phyloP scores from a whole-genome alignment of 2,329 filamentous ascomycete species.

The Fusarium liriodendri region DNA sequence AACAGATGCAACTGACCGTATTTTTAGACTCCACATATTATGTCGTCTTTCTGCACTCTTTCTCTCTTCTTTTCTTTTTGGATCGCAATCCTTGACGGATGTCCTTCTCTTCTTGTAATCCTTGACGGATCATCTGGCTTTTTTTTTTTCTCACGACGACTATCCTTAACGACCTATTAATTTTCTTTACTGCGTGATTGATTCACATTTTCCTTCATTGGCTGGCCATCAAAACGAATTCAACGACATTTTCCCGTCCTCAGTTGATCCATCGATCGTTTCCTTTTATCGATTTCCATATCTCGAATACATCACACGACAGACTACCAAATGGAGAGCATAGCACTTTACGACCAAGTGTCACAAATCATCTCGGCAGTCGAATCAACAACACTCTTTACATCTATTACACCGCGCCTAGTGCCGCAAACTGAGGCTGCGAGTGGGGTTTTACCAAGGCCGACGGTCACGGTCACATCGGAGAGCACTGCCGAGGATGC shows the following conservation, averaged over 20 bases:
- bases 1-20: background rate
- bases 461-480: constrained; percentile 20
- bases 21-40: constrained; percentile 18
- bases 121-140: background rate
- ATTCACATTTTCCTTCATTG: constrained; percentile 14
- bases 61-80: background rate
- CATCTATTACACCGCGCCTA: constrained; percentile 31
- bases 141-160: background rate
- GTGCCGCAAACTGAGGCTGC: constrained; percentile 14
- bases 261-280: background rate
- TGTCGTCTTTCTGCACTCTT: background rate
- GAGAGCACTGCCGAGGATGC: constrained; percentile 2
- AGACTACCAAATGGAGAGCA: constrained; percentile 17
- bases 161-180: background rate
- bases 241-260: background rate
- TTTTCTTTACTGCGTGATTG: background rate
- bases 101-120: background rate
- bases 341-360: constrained; percentile 30
- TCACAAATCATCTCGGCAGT: constrained; percentile 37
- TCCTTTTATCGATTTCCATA: background rate
- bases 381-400: constrained; percentile 39
- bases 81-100: background rate
- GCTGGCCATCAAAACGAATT: constrained; percentile 22
- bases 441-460: background rate
- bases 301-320: background rate